Percentiles rank a stretch among this genome's conserved stretches.
Conservation (phyloP, 2,329 filamentous ascomycete species). For the Fusarium nisikadoi region DNA sequence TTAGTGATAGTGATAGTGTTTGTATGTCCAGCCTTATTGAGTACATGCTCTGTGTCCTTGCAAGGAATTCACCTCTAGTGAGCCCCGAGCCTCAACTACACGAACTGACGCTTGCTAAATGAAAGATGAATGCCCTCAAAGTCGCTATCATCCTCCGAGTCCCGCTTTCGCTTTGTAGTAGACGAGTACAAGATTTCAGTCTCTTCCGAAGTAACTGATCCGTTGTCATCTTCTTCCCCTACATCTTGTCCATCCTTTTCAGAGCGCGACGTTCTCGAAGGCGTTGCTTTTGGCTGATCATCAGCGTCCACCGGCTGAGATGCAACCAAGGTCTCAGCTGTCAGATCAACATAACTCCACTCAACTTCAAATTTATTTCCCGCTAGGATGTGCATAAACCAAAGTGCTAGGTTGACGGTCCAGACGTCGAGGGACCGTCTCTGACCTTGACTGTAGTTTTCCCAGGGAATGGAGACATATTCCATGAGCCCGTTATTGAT, state of each 20-base stretch:
- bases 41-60: neutral
- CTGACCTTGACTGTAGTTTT: slow-evolving; percentile 1
- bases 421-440: neutral
- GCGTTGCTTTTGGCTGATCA: no score
- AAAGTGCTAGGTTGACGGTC: slow-evolving; percentile 28
- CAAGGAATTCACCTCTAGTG: no score
- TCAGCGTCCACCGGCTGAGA: neutral
- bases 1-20: neutral
- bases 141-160: neutral
- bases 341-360: slow-evolving; percentile 14
- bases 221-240: neutral
- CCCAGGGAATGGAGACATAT: slow-evolving; percentile 28
- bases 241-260: neutral
- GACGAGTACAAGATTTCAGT: neutral
- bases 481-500: slow-evolving; percentile 27
- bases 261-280: neutral
- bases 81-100: neutral
- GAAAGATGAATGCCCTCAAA: neutral
- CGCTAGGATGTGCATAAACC: slow-evolving; percentile 30
- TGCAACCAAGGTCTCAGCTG: neutral
- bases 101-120: neutral
- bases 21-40: neutral
- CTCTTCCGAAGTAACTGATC: neutral
- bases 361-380: slow-evolving; percentile 21
- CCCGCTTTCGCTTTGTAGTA: neutral